Conservation (phyloP, 352 stramenopile species). For the Phytopythium cucurbitacearum region DNA sequence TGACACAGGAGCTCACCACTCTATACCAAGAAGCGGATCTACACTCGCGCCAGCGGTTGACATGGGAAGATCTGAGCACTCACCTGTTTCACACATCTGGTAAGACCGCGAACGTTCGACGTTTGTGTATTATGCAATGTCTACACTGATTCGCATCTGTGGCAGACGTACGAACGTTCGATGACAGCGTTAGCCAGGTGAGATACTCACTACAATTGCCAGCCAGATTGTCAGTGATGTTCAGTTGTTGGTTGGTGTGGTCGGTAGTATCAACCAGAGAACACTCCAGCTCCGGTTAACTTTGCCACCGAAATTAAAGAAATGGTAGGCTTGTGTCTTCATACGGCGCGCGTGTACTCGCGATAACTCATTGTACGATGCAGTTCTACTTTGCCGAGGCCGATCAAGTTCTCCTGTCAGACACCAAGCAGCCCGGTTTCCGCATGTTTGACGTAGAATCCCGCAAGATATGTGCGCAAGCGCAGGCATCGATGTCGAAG, state of each 20-base stretch:
- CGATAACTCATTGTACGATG: no score
- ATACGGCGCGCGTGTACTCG: no score
- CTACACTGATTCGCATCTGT: neutral
- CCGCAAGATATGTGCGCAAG: neutral
- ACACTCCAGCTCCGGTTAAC: constrained; percentile 18
- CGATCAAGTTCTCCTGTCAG: constrained; percentile 34
- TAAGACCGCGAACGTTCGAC: constrained; percentile 7
- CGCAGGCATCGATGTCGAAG: neutral
- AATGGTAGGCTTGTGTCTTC: constrained; percentile 22
- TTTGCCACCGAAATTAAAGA: constrained; percentile 34
- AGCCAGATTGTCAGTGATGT: no score
- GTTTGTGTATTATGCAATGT: neutral
- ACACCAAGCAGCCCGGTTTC: constrained; percentile 27
- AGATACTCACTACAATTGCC: no score
- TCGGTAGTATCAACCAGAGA: constrained; percentile 25
- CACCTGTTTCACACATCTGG: constrained; percentile 37
- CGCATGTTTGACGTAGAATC: constrained; percentile 24
- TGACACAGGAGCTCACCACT: constrained; percentile 27
- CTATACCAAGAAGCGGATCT: constrained; percentile 43
- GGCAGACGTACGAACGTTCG: neutral
- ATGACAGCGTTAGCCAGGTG: no score
- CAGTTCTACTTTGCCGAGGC: constrained; percentile 33
- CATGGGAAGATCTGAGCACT: constrained; percentile 41
- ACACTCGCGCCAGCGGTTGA: constrained; percentile 18
- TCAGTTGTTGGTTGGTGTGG: neutral